A percentile compares a stretch with the other conserved stretches of the same genome.
These are phyloP conservation scores for Lactarius akahatsu DNA, from an alignment of 768 basidiomycete species.

Conservation along the genomic window DNA sequence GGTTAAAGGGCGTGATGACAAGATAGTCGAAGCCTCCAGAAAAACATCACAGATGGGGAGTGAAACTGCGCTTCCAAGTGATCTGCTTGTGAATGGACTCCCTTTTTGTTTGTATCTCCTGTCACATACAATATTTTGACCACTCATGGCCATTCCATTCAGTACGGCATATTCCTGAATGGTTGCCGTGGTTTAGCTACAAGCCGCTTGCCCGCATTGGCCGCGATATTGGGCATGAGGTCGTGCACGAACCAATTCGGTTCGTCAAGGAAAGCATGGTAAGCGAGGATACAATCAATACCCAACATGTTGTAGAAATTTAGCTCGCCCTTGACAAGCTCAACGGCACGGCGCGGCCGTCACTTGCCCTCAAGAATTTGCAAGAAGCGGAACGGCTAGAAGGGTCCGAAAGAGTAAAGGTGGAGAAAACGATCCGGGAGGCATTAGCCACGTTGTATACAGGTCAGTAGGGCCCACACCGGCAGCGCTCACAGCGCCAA, in stretches of 20 bases:
- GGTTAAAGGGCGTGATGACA: conserved; percentile 4
- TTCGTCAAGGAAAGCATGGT: conserved; percentile 21
- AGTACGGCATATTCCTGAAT: conserved; percentile 16
- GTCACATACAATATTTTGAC: background rate
- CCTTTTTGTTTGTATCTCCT: conserved; percentile 5
- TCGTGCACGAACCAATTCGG: background rate
- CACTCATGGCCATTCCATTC: too few relatives aligned
- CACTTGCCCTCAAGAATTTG: conserved; percentile 8
- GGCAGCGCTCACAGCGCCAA: too few relatives aligned
- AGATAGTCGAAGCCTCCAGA: background rate
- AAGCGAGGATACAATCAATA: background rate
- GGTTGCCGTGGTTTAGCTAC: conserved; percentile 19
- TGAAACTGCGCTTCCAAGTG: background rate
- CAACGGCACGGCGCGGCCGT: conserved; percentile 14
- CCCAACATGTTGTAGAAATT: background rate
- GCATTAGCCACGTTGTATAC: conserved; percentile 6
- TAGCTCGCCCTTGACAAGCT: background rate
- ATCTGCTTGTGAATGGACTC: conserved; percentile 5
- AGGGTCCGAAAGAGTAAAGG: background rate
- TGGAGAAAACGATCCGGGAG: background rate
- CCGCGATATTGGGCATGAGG: background rate
- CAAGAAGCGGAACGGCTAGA: background rate
- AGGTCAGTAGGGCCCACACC: background rate
- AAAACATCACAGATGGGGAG: background rate
- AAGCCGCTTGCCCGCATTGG: conserved; percentile 9